A percentile compares a stretch with the other conserved stretches of the same genome.
These are phyloP conservation scores for Fusarium temperatum DNA, from an alignment of 2,329 filamentous ascomycete genomes.

Conservation along the genomic window DNA sequence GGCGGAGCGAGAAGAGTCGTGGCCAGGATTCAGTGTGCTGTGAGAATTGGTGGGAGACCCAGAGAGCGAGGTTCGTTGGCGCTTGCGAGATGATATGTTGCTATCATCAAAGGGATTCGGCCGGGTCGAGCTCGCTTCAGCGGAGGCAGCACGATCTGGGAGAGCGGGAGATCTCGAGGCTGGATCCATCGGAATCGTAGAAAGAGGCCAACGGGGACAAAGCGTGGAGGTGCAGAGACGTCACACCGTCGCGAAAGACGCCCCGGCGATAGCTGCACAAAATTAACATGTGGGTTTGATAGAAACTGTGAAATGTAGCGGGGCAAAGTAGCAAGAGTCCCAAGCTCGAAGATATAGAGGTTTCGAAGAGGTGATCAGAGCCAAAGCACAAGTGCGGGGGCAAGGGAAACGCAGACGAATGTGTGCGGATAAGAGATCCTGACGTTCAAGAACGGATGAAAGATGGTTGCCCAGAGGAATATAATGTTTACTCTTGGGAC, in stretches of 20 bases:
- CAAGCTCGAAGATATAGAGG: constrained; percentile 19
- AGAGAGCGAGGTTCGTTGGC: constrained; percentile 67
- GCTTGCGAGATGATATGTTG: constrained; percentile 66
- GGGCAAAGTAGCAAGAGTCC: constrained; percentile 29
- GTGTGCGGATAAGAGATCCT: constrained; percentile 18
- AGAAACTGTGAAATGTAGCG: constrained; percentile 33
- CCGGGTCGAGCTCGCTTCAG: constrained; percentile 69
- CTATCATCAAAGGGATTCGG: constrained; percentile 72
- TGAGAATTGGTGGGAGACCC: constrained; percentile 64
- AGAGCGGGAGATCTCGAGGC: constrained; percentile 59
- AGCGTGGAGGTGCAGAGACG: constrained; percentile 58
- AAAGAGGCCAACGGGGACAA: constrained; percentile 46
- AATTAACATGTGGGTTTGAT: constrained; percentile 65
- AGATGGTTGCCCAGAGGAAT: constrained; percentile 19
- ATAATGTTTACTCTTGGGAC: constrained; percentile 27
- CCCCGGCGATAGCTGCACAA: constrained; percentile 61
- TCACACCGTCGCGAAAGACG: constrained; percentile 63
- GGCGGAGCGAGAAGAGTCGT: constrained; percentile 46
- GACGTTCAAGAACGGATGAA: constrained; percentile 10
- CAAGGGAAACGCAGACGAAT: constrained; percentile 9
- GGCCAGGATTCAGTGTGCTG: constrained; percentile 51
- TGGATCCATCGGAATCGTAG: constrained; percentile 64
- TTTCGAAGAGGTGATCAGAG: constrained; percentile 22
- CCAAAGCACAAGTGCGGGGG: constrained; percentile 6
- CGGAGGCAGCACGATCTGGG: constrained; percentile 67